Base-by-base conservation (phyloP, 176 grass and related monocot genomes). In the bread wheat (Triticum aestivum) region DNA sequence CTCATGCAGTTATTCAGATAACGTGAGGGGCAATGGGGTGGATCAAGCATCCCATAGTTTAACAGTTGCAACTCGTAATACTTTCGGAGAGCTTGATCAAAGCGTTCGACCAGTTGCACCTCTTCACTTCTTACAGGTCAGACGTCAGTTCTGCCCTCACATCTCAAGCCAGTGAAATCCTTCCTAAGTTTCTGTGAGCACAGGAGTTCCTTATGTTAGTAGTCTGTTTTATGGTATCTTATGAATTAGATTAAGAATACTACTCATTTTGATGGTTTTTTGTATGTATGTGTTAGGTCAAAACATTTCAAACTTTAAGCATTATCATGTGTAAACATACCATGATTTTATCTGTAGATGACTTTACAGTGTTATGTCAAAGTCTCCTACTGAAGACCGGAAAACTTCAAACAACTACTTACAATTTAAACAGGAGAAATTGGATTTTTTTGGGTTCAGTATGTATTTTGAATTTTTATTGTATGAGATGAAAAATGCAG, bases 81-180 rank as follows among this genome's bases (percentile, higher is more conserved):
- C 95, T 77, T 99, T 99, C 83, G 73, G 80, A 37, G 97, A 99
- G 49, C 97, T 99, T 88, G 97, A 99, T 94, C 89, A 85, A 85
- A 97, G 79, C 79, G 73, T 88, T 69, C 90, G 66, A 39, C 94
- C 97, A 67, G 94, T 99, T 86, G 92, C 97, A 86, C 97, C 97
- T 66, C 68, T 97, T 75, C 92, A 92, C 74, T 99, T 99, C 84
- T 89, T 99, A 75, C 90, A 95, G 77, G 97, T 99, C 47, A 77
- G 42, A 13, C 20, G 15, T 77, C 27, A 77, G 29, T 29, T 90
- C 69, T 83, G 58, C 69, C 69, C 74, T 77, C 74, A 58, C 7
- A 56, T 77, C 74, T 33, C 27, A 33, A 77, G 47, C 74, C 52
- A 77, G 74, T 56, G 47, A 77, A 77, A 34, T 77, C 27, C 74